Conservation (phyloP, 1,284 basidiomycete species). For the Thelephora terrestris region DNA sequence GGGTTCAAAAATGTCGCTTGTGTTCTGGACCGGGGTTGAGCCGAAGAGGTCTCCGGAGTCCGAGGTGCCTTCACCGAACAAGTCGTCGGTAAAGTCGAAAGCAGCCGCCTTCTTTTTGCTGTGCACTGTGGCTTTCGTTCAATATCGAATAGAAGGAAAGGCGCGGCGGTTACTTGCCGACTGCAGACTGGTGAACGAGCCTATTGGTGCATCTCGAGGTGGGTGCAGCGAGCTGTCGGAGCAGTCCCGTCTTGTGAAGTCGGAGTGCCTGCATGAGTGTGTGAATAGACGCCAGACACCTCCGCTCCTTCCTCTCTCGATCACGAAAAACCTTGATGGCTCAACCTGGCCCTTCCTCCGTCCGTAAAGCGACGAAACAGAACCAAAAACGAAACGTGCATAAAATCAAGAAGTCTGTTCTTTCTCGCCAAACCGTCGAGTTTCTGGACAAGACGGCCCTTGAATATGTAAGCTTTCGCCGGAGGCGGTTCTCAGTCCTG, state of each 20-base stretch:
- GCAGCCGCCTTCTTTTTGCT: neutral
- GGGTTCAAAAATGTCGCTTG: neutral
- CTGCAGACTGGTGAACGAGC: neutral
- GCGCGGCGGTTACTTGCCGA: neutral
- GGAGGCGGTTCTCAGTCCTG: conserved; percentile 5
- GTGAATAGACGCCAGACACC: neutral
- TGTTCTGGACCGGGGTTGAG: neutral
- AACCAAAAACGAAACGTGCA: conserved; percentile 11
- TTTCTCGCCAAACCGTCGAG: conserved; percentile 34
- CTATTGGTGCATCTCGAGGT: neutral
- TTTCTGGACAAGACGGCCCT: conserved; percentile 41
- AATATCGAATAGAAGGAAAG: neutral
- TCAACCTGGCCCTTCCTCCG: conserved; percentile 21
- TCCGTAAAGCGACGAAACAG: conserved; percentile 2
- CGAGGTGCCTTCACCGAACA: conserved; percentile 12
- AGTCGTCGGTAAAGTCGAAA: conserved; percentile 9
- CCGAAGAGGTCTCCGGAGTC: conserved; percentile 5
- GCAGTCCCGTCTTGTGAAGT: too few relatives aligned
- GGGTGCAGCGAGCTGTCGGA: too few relatives aligned
- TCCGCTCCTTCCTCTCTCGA: neutral
- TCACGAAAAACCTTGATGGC: conserved; percentile 13
- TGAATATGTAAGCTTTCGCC: conserved; percentile 41
- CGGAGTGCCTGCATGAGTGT: neutral
- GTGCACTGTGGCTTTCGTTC: neutral
- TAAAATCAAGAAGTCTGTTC: conserved; percentile 11